Conservation (phyloP, 2,329 filamentous ascomycete species). For the Mycogone perniciosa region DNA sequence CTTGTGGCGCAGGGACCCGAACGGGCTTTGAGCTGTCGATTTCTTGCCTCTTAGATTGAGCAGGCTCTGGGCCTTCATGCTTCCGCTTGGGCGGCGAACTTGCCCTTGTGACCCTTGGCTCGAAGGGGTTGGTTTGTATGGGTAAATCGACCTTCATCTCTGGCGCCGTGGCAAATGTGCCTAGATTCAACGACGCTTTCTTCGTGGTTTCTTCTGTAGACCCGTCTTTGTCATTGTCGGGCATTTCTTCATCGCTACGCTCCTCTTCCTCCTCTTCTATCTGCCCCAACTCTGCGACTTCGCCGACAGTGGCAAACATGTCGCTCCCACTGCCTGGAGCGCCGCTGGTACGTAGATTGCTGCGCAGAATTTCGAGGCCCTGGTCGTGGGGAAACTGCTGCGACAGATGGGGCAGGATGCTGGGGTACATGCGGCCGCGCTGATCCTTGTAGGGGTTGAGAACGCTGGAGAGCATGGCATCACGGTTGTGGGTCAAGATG, state of each 20-base stretch:
- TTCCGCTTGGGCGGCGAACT: slow-evolving; percentile 33
- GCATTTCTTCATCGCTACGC: slow-evolving; percentile 28
- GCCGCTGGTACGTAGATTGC: slow-evolving; percentile 44
- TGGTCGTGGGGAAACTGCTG: slow-evolving; percentile 56
- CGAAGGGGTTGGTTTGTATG: slow-evolving; percentile 32
- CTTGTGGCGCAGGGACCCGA: slow-evolving; percentile 10
- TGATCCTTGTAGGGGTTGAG: slow-evolving; percentile 66
- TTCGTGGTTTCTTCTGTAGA: not conserved
- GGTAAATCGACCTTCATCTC: slow-evolving; percentile 22
- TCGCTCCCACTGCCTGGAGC: slow-evolving; percentile 20
- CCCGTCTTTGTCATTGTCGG: not conserved
- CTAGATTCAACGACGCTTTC: slow-evolving; percentile 15
- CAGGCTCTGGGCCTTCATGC: slow-evolving; percentile 30
- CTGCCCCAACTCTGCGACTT: slow-evolving; percentile 32
- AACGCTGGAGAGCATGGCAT: slow-evolving; percentile 74
- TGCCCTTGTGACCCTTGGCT: slow-evolving; percentile 19
- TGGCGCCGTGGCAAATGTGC: slow-evolving; percentile 14
- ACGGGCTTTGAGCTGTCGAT: slow-evolving; percentile 24
- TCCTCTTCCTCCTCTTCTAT: slow-evolving; percentile 35
- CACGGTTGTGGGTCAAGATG: slow-evolving; percentile 61
- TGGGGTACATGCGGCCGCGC: slow-evolving; percentile 59
- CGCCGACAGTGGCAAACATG: slow-evolving; percentile 23
- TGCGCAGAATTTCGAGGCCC: slow-evolving; percentile 64
- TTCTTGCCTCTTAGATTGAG: slow-evolving; percentile 36
- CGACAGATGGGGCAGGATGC: slow-evolving; percentile 73